A percentile compares a stretch with the other conserved stretches of the same genome.
phyloP scores from a whole-genome alignment of 2,329 filamentous ascomycete species.

The Monilinia polystroma region DNA sequence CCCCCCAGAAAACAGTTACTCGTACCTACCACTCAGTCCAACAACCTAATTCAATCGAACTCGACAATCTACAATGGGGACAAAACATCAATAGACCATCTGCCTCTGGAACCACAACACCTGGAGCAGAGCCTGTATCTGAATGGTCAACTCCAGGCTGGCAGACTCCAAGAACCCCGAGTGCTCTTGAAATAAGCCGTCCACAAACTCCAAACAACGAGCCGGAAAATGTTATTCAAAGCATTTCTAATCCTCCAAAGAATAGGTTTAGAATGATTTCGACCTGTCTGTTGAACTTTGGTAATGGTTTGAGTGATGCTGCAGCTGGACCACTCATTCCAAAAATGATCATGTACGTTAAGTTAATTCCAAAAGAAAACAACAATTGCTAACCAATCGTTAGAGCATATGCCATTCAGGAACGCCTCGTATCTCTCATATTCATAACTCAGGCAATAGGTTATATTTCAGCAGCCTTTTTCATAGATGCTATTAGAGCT shows the following conservation, averaged over 20 bases:
- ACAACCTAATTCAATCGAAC: conserved; percentile 33
- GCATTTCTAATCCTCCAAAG: conserved; percentile 60
- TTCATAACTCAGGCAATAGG: conserved; percentile 77
- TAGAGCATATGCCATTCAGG: conserved; percentile 18
- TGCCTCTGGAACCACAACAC: conserved; percentile 29
- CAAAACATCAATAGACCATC: conserved; percentile 29
- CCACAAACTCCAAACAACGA: conserved; percentile 48
- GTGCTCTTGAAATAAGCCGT: conserved; percentile 51
- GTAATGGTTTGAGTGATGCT: conserved; percentile 71
- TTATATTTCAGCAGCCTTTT: conserved; percentile 70
- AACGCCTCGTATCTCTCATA: conserved; percentile 68
- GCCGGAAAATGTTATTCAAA: conserved; percentile 51
- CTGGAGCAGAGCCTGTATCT: conserved; percentile 17
- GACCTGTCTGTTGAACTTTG: conserved; percentile 64
- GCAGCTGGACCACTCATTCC: conserved; percentile 77
- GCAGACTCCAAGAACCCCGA: conserved; percentile 31
- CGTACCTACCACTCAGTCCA: conserved; percentile 38
- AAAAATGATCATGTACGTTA: conserved; percentile 64
- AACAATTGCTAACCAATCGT: neutral
- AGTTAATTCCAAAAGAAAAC: no score
- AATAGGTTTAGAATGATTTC: conserved; percentile 69
- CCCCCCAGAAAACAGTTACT: conserved; percentile 37
- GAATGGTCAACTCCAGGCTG: conserved; percentile 26
- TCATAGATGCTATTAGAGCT: conserved; percentile 61
- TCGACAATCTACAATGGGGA: conserved; percentile 31